Evolutionary conservation across 2,329 filamentous ascomycete genomes (phyloP).

Genomic region (Fusarium sp.): DNA sequence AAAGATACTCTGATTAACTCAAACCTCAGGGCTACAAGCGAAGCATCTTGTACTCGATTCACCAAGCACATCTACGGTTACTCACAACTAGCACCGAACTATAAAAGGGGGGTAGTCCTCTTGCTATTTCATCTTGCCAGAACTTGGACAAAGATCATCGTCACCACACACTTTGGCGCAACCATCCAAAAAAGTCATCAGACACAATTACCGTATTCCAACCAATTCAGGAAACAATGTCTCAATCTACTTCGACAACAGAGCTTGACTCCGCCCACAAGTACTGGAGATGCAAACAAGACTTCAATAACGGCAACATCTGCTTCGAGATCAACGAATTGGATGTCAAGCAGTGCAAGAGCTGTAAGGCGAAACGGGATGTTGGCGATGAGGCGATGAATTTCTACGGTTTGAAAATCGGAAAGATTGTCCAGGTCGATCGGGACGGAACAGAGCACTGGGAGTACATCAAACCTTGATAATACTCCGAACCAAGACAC

Average conservation of each 20-base stretch:
- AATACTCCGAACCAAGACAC: background rate
- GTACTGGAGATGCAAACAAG: slow-evolving; percentile 13
- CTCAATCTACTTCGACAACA: background rate
- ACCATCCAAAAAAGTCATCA: background rate
- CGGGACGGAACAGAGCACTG: slow-evolving; percentile 9
- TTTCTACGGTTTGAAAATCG: background rate
- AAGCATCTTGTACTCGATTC: too few relatives aligned
- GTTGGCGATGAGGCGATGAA: slow-evolving; percentile 11
- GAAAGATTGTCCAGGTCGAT: slow-evolving; percentile 10
- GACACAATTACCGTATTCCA: background rate
- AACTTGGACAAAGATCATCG: background rate
- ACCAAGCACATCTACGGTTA: too few relatives aligned
- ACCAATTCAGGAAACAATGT: background rate
- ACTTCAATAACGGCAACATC: background rate
- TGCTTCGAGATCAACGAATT: slow-evolving; percentile 8
- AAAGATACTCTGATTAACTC: too few relatives aligned
- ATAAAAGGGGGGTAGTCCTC: too few relatives aligned
- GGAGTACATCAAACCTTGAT: background rate
- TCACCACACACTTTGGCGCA: background rate
- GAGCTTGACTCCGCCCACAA: background rate
- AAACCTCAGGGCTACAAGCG: too few relatives aligned
- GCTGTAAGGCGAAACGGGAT: background rate
- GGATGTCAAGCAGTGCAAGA: slow-evolving; percentile 2
- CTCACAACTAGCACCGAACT: too few relatives aligned
- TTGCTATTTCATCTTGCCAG: too few relatives aligned